Evolutionary conservation across 2,329 filamentous ascomycete genomes (phyloP).

Genomic region (Monascus ruber): DNA sequence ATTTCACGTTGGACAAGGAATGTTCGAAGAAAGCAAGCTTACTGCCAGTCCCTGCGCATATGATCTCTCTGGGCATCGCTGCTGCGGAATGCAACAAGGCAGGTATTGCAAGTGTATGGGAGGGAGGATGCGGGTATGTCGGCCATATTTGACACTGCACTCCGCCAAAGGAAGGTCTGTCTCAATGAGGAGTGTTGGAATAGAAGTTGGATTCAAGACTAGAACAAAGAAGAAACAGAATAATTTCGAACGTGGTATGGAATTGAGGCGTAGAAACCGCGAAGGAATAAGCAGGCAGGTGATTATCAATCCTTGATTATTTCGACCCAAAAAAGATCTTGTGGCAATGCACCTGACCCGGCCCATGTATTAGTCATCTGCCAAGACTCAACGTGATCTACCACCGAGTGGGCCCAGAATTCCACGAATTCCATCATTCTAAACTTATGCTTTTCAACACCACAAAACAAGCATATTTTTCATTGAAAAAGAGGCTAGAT

Average conservation of each 20-base stretch:
- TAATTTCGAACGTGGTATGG: constrained; percentile 7
- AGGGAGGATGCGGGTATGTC: constrained; percentile 39
- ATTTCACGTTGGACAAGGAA: not conserved
- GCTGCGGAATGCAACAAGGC: constrained; percentile 89
- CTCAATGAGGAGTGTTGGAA: not conserved
- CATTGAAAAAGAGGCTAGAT: no score
- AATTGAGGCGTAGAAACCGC: constrained; percentile 1
- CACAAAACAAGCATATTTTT: no score
- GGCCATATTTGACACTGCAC: not conserved
- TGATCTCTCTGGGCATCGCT: constrained; percentile 87
- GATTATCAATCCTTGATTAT: not conserved
- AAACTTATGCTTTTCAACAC: no score
- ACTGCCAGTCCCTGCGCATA: constrained; percentile 99
- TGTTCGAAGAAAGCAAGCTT: constrained; percentile 32
- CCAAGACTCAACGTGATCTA: no score
- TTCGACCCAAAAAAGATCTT: no score
- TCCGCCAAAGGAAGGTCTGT: not conserved
- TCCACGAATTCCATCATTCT: no score
- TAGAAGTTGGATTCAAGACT: not conserved
- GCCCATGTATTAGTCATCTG: no score
- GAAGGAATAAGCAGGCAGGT: not conserved
- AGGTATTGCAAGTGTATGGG: constrained; percentile 97
- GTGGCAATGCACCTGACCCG: no score
- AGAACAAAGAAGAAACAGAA: constrained; percentile 1
- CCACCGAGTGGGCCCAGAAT: no score